Evolutionary conservation across 805 yeast species (phyloP).

Genomic region (Candida silvicultrix): DNA sequence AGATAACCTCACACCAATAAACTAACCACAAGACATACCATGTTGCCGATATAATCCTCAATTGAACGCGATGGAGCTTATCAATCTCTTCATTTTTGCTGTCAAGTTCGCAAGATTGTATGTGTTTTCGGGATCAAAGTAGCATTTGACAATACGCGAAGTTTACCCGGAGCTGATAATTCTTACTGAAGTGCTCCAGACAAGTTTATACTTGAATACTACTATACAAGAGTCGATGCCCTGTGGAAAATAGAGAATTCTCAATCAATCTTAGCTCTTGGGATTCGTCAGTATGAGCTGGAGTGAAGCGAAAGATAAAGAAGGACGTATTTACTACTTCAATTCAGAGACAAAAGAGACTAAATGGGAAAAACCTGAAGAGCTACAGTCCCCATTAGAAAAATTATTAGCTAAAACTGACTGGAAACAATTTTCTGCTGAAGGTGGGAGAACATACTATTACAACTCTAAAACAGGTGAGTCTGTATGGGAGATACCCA

Average conservation of each 20-base stretch:
- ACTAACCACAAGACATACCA: not conserved
- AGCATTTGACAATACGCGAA: not conserved
- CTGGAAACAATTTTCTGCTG: slow-evolving; percentile 46
- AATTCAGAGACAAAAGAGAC: slow-evolving; percentile 60
- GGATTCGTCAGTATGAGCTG: slow-evolving; percentile 39
- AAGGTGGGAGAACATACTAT: slow-evolving; percentile 62
- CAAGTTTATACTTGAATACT: too few species aligned
- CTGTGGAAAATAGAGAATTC: too few species aligned
- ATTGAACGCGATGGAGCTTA: not conserved
- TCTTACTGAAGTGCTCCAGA: too few species aligned
- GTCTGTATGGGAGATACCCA: slow-evolving; percentile 81
- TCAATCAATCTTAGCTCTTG: too few species aligned
- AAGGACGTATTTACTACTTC: slow-evolving; percentile 69
- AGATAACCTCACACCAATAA: too few species aligned
- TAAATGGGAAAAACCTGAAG: slow-evolving; percentile 77
- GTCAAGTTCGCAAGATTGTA: not conserved
- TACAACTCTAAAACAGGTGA: slow-evolving; percentile 57
- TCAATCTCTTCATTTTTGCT: not conserved
- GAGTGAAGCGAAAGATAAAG: slow-evolving; percentile 58
- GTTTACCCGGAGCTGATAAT: not conserved
- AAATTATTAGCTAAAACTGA: slow-evolving; percentile 43
- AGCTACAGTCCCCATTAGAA: slow-evolving; percentile 33
- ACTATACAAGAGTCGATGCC: too few species aligned
- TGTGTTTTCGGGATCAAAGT: not conserved
- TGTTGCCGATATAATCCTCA: not conserved